phyloP scores from a whole-genome alignment of 345 rosid species.

The Capsella bursapastoris region DNA sequence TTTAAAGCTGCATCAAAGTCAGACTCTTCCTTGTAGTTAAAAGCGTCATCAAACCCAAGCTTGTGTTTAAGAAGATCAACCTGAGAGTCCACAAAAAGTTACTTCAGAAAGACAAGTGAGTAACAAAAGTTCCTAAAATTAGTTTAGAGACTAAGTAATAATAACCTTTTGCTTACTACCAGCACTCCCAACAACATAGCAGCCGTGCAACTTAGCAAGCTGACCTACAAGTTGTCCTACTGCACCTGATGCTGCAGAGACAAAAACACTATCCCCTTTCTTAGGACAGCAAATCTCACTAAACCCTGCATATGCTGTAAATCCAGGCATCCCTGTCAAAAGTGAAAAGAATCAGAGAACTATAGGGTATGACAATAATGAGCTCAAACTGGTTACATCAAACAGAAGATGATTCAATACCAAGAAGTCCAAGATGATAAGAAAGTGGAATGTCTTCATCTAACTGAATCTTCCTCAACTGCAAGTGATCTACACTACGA shows the following conservation, averaged over 20 bases:
- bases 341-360: neutral
- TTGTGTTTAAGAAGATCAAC: constrained; percentile 63
- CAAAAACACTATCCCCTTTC: constrained; percentile 62
- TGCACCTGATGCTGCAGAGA: constrained; percentile 80
- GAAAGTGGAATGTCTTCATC: constrained; percentile 64
- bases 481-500: constrained; percentile 30
- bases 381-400: neutral
- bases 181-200: constrained; percentile 75
- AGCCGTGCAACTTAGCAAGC: constrained; percentile 74
- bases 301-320: constrained; percentile 77
- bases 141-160: neutral
- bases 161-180: constrained; percentile 61
- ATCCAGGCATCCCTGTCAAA: constrained; percentile 71
- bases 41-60: constrained; percentile 77
- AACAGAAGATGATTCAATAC: constrained; percentile 39
- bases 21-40: constrained; percentile 72
- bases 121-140: neutral
- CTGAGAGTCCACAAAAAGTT: constrained; percentile 41
- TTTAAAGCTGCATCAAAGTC: constrained; percentile 62
- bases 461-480: constrained; percentile 57
- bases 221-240: constrained; percentile 86
- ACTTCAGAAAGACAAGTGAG: neutral
- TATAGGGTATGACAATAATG: neutral
- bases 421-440: constrained; percentile 75
- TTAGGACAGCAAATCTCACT: constrained; percentile 66